Evolutionary conservation across 2,329 filamentous ascomycete species (phyloP), one percentile per base, ranked within the genome.

Genomic region (Coleophoma eucalyptorum): DNA sequence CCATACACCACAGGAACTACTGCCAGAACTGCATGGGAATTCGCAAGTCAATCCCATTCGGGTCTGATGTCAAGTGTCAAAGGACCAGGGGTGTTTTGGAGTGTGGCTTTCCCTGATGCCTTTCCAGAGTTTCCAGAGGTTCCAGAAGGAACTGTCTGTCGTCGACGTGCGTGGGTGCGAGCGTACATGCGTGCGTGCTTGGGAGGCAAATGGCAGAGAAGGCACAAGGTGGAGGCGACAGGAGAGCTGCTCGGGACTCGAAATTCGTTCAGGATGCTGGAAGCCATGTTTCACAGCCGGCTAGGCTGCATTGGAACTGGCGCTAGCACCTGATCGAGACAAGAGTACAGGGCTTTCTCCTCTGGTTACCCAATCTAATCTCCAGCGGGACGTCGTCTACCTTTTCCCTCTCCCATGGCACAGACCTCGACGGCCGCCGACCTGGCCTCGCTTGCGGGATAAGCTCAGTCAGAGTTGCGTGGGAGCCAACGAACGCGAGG

Each of bases 281-380:
- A 50, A 55, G 50, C 57, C 48, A 50, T 45, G 61, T 63, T 62
- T 64, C 61, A 62, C 58, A 57, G 46, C 53, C 16, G 48, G 51
- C 50, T 48, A 43, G 55, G 54, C 48, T 58, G 46, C 49, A 26
- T 26, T 26, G 26, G 26, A 26, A 8, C 26, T 26, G 26, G 26
- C 26, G 26, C 26, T 26, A 26, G 26, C 5, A 3, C 26, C 26
- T 8, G 26, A 26, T 7, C 2, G 26, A 5, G 26, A 26, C 26
- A 26, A 26, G 26, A 5, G 26, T 8, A 8, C 26, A 26, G 26
- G 26, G 26, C 26, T 26, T 5, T n/a, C n/a, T n/a, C n/a, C n/a
- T n/a, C n/a, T n/a, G n/a, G n/a, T n/a, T n/a, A n/a, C n/a, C n/a
- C n/a, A n/a, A n/a, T n/a, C 59, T 57, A 63, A 62, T 64, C 60